Conservation (phyloP, 2,329 filamentous ascomycete genomes). For the Chaetomiaceae sp. region DNA sequence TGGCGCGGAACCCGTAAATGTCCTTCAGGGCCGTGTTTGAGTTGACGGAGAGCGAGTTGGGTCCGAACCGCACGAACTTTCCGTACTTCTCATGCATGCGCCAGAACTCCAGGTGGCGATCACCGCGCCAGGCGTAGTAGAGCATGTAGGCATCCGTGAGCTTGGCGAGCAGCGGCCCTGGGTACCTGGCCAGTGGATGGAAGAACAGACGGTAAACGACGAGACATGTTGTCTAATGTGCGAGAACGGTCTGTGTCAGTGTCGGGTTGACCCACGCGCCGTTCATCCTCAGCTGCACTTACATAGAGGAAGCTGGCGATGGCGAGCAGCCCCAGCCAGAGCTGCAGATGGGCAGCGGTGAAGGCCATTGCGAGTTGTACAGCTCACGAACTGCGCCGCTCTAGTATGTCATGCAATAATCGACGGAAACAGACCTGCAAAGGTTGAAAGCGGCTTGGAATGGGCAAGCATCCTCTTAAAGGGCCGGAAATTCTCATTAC, state of each 20-base stretch:
- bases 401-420: too few species aligned
- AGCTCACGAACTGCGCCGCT: too few species aligned
- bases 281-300: slow-evolving; percentile 23
- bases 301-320: slow-evolving; percentile 37
- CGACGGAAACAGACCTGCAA: too few species aligned
- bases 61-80: slow-evolving; percentile 64
- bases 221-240: slow-evolving; percentile 37
- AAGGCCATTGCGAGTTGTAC: slow-evolving; percentile 21
- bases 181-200: slow-evolving; percentile 59
- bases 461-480: too few species aligned
- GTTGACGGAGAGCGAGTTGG: slow-evolving; percentile 74
- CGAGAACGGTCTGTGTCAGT: too few species aligned
- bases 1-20: slow-evolving; percentile 58
- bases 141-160: slow-evolving; percentile 60
- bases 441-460: too few species aligned
- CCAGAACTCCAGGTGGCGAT: slow-evolving; percentile 68
- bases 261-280: neutral
- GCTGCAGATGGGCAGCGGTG: slow-evolving; percentile 31
- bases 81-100: slow-evolving; percentile 67
- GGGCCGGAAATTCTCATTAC: too few species aligned
- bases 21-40: slow-evolving; percentile 59
- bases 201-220: slow-evolving; percentile 54
- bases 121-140: slow-evolving; percentile 69
- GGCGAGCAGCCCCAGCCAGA: slow-evolving; percentile 36
- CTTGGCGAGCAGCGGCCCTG: slow-evolving; percentile 57